These are phyloP conservation scores for Asterella californica DNA, from an alignment of 225 moss, liverwort and hornwort genomes.

Conservation along the genomic window DNA sequence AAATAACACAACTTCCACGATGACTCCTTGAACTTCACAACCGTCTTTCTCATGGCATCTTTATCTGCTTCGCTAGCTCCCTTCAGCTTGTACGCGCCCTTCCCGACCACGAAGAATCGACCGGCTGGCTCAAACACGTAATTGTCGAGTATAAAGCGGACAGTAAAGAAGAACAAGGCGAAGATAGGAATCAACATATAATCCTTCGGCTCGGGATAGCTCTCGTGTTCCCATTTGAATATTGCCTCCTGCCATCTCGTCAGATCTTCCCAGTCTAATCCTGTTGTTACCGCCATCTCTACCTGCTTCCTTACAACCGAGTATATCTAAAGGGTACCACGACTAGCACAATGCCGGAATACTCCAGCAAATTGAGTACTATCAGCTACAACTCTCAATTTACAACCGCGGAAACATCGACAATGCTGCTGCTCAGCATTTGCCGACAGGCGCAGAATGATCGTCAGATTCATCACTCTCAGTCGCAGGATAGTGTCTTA, in stretches of 20 bases:
- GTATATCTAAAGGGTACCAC: not conserved
- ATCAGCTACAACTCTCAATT: not conserved
- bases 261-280: constrained; percentile 6
- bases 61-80: constrained; percentile 39
- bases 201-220: constrained; percentile 41
- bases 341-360: not conserved
- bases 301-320: not conserved
- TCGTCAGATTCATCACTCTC: constrained; percentile 1
- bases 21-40: constrained; percentile 66
- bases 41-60: constrained; percentile 45
- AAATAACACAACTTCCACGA: constrained; percentile 67
- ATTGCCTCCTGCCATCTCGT: constrained; percentile 18
- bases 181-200: constrained; percentile 46
- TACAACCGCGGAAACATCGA: not conserved
- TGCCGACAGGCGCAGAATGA: not conserved
- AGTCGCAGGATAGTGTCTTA: not conserved
- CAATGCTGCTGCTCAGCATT: not conserved
- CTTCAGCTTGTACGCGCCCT: constrained; percentile 28
- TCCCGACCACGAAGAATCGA: constrained; percentile 34
- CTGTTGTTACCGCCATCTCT: not conserved
- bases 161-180: constrained; percentile 44
- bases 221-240: constrained; percentile 54
- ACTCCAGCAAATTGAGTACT: not conserved
- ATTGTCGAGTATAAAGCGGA: constrained; percentile 47
- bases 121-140: constrained; percentile 48